A percentile compares a stretch with the other conserved stretches of the same genome.
phyloP scores from a whole-genome alignment of 768 basidiomycete genomes.

The Roridomyces roridus region DNA sequence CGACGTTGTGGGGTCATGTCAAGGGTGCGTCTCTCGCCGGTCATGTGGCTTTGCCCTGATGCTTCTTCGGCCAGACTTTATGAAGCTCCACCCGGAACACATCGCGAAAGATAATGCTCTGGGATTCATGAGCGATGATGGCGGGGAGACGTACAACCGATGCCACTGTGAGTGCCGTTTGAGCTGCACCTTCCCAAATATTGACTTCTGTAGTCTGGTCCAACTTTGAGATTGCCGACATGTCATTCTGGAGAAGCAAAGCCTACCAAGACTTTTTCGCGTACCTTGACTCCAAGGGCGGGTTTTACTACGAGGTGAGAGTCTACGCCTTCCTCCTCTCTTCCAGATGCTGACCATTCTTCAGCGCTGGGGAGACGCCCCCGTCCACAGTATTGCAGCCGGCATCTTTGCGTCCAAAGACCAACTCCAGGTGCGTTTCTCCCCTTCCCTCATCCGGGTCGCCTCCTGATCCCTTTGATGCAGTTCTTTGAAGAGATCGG shows the following conservation, averaged over 20 bases:
- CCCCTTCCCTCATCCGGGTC: background rate
- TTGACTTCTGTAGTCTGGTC: conserved; percentile 69
- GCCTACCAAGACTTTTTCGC: conserved; percentile 74
- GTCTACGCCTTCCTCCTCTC: conserved; percentile 45
- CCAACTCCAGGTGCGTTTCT: conserved; percentile 48
- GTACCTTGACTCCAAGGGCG: conserved; percentile 63
- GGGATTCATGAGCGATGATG: conserved; percentile 53
- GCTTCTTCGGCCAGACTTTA: conserved; percentile 54
- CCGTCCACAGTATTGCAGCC: conserved; percentile 73
- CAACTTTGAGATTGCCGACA: conserved; percentile 75
- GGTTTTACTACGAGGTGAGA: conserved; percentile 73
- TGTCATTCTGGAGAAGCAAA: conserved; percentile 69
- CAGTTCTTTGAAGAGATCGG: conserved; percentile 77
- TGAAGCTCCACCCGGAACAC: conserved; percentile 57
- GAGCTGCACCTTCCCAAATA: too few species aligned
- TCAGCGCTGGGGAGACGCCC: conserved; percentile 64
- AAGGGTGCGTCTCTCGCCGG: conserved; percentile 56
- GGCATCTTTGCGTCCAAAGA: conserved; percentile 62
- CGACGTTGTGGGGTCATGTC: conserved; percentile 73
- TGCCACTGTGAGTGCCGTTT: conserved; percentile 65
- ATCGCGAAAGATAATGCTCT: conserved; percentile 65
- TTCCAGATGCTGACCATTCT: conserved; percentile 23
- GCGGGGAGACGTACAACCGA: conserved; percentile 70
- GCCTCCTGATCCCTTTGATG: background rate
- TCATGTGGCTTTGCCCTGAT: too few species aligned